Evolutionary conservation across 148 eudicot species (phyloP).

Genomic region (Chenopodium suecicum): DNA sequence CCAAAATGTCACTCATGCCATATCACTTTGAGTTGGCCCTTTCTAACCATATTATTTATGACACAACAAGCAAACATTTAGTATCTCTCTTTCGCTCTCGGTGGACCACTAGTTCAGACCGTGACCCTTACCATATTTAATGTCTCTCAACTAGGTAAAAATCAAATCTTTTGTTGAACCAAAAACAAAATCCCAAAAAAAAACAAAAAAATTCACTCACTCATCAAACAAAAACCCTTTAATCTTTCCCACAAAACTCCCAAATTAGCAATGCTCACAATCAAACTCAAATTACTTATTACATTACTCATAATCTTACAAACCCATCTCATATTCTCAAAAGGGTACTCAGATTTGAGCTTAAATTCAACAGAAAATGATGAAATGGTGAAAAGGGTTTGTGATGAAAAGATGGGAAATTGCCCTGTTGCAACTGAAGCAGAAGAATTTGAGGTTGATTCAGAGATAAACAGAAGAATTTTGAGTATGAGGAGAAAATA

Average conservation of each 20-base stretch:
- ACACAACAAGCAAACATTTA: constrained; percentile 13
- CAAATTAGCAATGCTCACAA: constrained; percentile 28
- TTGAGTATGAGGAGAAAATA: constrained; percentile 52
- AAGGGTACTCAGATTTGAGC: constrained; percentile 39
- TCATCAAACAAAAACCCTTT: neutral
- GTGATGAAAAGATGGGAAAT: constrained; percentile 37
- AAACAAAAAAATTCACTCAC: neutral
- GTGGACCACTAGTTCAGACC: constrained; percentile 16
- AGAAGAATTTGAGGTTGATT: constrained; percentile 44
- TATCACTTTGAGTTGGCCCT: neutral
- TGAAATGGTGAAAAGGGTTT: constrained; percentile 41
- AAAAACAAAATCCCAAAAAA: neutral
- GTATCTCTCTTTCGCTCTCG: neutral
- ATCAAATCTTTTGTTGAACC: neutral
- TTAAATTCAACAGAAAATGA: constrained; percentile 33
- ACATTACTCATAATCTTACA: constrained; percentile 37
- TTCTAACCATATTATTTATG: neutral
- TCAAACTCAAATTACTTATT: constrained; percentile 7
- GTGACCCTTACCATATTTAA: constrained; percentile 20
- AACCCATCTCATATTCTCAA: constrained; percentile 45
- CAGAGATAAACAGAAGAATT: constrained; percentile 56
- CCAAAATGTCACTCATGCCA: neutral
- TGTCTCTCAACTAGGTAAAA: neutral
- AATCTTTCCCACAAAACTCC: constrained; percentile 9
- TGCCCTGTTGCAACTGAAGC: constrained; percentile 25